These are phyloP conservation scores for Rhodotorula sp. DNA, from an alignment of 1,284 basidiomycete species.

Conservation along the genomic window DNA sequence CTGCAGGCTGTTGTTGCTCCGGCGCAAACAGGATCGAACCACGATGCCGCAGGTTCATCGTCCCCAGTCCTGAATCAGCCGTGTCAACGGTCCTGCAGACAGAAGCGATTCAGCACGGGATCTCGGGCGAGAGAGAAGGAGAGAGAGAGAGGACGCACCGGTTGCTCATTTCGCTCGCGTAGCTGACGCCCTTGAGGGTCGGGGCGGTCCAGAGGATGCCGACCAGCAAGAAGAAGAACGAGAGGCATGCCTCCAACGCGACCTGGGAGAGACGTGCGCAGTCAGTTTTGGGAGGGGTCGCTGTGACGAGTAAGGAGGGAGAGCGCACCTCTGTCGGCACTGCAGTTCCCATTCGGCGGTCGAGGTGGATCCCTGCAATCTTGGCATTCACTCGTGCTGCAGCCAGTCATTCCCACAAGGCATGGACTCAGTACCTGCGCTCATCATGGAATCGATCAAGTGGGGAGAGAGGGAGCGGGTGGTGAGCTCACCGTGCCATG, in stretches of 20 bases:
- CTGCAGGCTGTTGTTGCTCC: neutral
- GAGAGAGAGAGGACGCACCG: conserved; percentile 55
- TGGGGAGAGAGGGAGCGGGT: neutral
- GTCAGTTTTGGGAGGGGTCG: neutral
- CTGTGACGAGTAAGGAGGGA: neutral
- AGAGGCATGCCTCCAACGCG: conserved; percentile 64
- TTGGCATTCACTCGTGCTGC: neutral
- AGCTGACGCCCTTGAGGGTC: conserved; percentile 71
- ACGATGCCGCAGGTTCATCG: conserved; percentile 6
- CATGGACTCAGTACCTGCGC: too few species aligned
- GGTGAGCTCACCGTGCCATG: conserved; percentile 21
- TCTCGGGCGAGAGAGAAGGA: too few species aligned
- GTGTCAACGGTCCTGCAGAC: conserved; percentile 2
- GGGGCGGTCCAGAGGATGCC: conserved; percentile 70
- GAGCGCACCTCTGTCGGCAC: neutral
- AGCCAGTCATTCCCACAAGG: too few species aligned
- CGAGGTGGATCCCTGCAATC: neutral
- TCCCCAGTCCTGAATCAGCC: neutral
- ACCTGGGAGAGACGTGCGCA: conserved; percentile 56
- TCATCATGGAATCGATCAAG: too few species aligned
- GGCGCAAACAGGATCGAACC: neutral
- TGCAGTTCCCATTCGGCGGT: neutral
- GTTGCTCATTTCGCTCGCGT: conserved; percentile 85
- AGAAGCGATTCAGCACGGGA: neutral
- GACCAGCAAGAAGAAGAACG: conserved; percentile 66